Evolutionary conservation across 2,329 filamentous ascomycete species (phyloP).

Genomic region (Fusarium sp.): DNA sequence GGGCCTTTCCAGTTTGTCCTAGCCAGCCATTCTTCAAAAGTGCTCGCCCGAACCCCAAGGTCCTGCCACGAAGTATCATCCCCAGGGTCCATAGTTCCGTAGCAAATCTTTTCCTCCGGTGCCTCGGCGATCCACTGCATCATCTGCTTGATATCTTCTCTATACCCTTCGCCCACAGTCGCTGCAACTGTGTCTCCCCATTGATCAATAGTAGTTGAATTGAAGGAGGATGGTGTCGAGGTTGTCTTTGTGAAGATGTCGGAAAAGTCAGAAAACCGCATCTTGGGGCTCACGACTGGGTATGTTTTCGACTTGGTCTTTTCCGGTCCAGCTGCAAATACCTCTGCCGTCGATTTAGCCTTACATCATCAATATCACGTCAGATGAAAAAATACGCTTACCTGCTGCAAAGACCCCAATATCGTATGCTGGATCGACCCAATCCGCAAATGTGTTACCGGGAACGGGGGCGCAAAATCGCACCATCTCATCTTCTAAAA

Average conservation of each 20-base stretch:
- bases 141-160: conserved; percentile 31
- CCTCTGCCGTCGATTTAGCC: background rate
- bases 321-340: conserved; percentile 10
- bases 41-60: conserved; percentile 14
- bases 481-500: conserved; percentile 17
- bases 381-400: background rate
- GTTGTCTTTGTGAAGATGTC: conserved; percentile 8
- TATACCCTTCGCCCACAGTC: conserved; percentile 16
- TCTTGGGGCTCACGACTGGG: conserved; percentile 16
- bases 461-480: conserved; percentile 22
- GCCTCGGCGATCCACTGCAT: conserved; percentile 30
- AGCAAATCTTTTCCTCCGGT: conserved; percentile 22
- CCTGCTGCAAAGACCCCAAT: background rate
- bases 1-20: background rate
- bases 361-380: background rate
- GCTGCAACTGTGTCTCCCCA: background rate
- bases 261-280: conserved; percentile 14
- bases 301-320: conserved; percentile 26
- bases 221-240: background rate
- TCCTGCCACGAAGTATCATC: conserved; percentile 12
- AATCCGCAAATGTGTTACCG: conserved; percentile 2
- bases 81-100: background rate
- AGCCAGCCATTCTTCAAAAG: conserved; percentile 21
- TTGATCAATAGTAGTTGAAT: background rate
- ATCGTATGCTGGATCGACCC: conserved; percentile 22